Conservation (phyloP, 495 filamentous ascomycete species). For the Talaromyces thailandensis region DNA sequence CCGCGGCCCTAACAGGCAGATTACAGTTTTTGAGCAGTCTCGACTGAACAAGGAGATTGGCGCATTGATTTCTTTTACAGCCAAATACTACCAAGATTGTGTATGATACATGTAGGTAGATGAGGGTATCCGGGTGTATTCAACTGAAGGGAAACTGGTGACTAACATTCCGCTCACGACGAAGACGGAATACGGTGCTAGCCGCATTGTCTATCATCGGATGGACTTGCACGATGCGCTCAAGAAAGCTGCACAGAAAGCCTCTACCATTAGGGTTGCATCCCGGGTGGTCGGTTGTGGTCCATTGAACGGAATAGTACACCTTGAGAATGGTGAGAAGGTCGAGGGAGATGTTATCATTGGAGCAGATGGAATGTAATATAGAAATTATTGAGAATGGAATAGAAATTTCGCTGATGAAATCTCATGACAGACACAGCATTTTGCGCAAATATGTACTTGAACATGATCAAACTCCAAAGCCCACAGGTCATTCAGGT, state of each 20-base stretch:
- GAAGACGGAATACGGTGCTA: slow-evolving; percentile 15
- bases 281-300: slow-evolving; percentile 13
- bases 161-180: slow-evolving; percentile 13
- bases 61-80: slow-evolving; percentile 19
- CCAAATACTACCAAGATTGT: slow-evolving; percentile 23
- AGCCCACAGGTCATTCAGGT: too few relatives aligned
- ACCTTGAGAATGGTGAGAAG: slow-evolving; percentile 16
- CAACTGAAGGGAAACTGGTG: slow-evolving; percentile 14
- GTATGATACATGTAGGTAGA: slow-evolving; percentile 18
- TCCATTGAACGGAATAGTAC: slow-evolving; percentile 11
- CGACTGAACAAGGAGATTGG: slow-evolving; percentile 20
- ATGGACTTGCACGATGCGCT: slow-evolving; percentile 19
- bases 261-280: neutral
- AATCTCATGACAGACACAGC: too few relatives aligned
- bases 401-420: too few relatives aligned
- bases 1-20: slow-evolving; percentile 14
- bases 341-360: slow-evolving; percentile 25
- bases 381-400: too few relatives aligned
- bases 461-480: too few relatives aligned
- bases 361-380: too few relatives aligned
- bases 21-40: slow-evolving; percentile 21
- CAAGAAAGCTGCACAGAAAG: neutral
- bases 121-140: slow-evolving; percentile 22
- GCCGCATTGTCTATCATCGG: slow-evolving; percentile 20
- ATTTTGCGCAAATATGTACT: too few relatives aligned